Evolutionary conservation across 768 basidiomycete species (phyloP).

Genomic region (Tylopilus cervinicoccineus): DNA sequence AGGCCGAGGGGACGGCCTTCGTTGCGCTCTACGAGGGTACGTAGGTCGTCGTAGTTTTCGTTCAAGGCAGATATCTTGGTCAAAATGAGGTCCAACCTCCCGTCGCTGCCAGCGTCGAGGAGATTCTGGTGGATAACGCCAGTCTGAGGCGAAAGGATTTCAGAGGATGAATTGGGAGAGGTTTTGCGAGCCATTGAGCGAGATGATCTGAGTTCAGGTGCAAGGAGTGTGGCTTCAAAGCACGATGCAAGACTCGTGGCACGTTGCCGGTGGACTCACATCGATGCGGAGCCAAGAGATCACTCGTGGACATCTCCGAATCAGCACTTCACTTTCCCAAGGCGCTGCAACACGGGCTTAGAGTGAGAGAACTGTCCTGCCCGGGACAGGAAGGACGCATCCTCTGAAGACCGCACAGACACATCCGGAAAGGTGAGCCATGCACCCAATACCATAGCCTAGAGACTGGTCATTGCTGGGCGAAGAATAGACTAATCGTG

Average conservation of each 20-base stretch:
- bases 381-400: too few species aligned
- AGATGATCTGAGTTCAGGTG: background rate
- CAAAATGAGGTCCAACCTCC: constrained; percentile 14
- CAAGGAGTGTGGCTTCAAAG: constrained; percentile 4
- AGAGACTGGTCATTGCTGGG: too few species aligned
- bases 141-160: constrained; percentile 7
- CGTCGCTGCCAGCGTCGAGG: constrained; percentile 22
- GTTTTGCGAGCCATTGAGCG: constrained; percentile 5
- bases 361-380: too few species aligned
- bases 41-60: constrained; percentile 19
- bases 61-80: constrained; percentile 21
- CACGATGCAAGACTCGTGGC: background rate
- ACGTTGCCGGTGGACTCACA: background rate
- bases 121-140: constrained; percentile 28
- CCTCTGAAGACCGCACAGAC: too few species aligned
- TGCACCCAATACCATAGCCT: too few species aligned
- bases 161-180: background rate
- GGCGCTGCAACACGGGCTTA: too few species aligned
- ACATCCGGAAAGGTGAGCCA: too few species aligned
- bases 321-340: constrained; percentile 1
- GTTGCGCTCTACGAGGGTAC: constrained; percentile 27
- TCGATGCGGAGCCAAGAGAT: constrained; percentile 1
- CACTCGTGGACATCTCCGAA: too few species aligned
- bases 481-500: too few species aligned
- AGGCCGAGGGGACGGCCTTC: constrained; percentile 32